These are phyloP conservation scores for Curvularia spicifera DNA, from an alignment of 2,329 filamentous ascomycete genomes.

Conservation along the genomic window DNA sequence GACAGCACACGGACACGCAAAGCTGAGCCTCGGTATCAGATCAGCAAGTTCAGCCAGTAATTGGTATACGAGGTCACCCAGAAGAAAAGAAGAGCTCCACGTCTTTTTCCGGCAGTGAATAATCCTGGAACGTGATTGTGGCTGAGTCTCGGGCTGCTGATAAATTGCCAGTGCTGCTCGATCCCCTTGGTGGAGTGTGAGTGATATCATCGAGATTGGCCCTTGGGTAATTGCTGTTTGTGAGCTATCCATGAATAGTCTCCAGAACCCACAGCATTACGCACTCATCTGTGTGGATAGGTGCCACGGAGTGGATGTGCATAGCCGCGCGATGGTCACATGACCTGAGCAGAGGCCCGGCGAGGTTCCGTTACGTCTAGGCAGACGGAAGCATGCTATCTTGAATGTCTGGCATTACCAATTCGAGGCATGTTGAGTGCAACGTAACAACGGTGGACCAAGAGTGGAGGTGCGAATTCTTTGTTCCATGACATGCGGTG, in stretches of 20 bases:
- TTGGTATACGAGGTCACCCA: neutral
- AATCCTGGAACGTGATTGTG: neutral
- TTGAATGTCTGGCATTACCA: neutral
- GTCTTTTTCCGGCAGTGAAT: neutral
- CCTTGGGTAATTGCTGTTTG: neutral
- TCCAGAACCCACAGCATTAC: neutral
- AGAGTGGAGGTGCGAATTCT: constrained; percentile 7
- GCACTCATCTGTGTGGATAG: neutral
- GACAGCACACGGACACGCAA: neutral
- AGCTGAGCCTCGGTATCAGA: neutral
- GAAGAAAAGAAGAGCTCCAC: neutral
- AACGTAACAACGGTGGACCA: constrained; percentile 6
- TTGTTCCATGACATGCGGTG: neutral
- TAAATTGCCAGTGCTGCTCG: neutral
- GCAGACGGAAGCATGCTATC: neutral
- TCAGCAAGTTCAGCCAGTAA: neutral
- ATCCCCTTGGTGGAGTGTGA: neutral
- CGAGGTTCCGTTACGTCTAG: neutral
- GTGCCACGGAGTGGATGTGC: neutral
- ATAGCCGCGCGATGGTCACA: neutral
- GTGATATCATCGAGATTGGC: neutral
- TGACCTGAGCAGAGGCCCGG: neutral
- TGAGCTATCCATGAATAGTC: neutral
- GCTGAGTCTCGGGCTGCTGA: neutral
- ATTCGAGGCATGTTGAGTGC: neutral